Percentiles rank a stretch among this genome's conserved stretches.
Evolutionary conservation across 148 eudicot genomes (phyloP).

Genomic region (Rhododendron henanense): DNA sequence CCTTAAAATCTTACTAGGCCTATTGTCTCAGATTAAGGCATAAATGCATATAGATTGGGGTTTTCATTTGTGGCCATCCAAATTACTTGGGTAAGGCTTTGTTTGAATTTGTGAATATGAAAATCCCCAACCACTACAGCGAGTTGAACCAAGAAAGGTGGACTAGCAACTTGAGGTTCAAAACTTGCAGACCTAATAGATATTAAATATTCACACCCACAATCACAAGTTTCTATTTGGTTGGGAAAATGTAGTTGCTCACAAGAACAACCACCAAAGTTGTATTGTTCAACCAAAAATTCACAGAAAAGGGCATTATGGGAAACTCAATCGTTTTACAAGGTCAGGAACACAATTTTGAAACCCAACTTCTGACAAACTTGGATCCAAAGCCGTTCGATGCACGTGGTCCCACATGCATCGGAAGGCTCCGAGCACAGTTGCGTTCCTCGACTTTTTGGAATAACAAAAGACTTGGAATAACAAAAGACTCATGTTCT

Average conservation of each 20-base stretch:
- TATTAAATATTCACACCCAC: neutral
- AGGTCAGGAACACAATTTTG: neutral
- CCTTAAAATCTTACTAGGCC: neutral
- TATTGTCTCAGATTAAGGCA: neutral
- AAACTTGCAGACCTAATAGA: neutral
- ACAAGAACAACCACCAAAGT: neutral
- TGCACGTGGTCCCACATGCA: neutral
- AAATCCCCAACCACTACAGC: neutral
- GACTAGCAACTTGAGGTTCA: neutral
- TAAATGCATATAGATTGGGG: neutral
- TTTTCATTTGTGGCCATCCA: neutral
- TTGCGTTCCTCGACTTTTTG: neutral
- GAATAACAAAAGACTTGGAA: too few relatives aligned
- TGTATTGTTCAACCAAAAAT: neutral
- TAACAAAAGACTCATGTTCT: neutral
- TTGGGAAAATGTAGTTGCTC: neutral
- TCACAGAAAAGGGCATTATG: neutral
- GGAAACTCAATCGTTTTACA: neutral
- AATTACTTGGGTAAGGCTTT: neutral
- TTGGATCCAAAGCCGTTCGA: neutral
- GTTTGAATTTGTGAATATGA: neutral
- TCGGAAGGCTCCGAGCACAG: neutral
- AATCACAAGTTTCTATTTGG: neutral
- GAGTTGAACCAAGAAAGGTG: conserved; percentile 1
- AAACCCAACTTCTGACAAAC: neutral